Percentiles rank a stretch among this genome's conserved stretches.
Evolutionary conservation across 1,284 basidiomycete genomes (phyloP).

Genomic region (Gymnopus androsaceus): DNA sequence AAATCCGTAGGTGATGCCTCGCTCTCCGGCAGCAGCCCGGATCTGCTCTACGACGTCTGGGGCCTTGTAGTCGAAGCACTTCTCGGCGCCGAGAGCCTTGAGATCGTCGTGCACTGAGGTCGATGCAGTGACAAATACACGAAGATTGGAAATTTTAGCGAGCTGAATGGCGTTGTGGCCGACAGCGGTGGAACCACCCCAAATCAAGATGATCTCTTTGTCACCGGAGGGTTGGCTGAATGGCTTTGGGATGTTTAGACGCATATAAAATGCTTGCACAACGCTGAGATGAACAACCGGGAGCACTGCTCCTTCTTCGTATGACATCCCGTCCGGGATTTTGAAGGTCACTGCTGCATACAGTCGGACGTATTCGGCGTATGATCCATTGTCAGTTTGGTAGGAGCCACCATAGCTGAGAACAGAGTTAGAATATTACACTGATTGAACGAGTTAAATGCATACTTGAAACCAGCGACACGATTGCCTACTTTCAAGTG

Average conservation of each 20-base stretch:
- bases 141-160: conserved; percentile 37
- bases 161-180: conserved; percentile 44
- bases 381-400: conserved; percentile 29
- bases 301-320: too few species aligned
- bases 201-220: conserved; percentile 32
- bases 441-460: too few species aligned
- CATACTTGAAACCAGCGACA: too few species aligned
- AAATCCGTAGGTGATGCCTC: conserved; percentile 1
- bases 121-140: conserved; percentile 42
- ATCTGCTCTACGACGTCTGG: conserved; percentile 5
- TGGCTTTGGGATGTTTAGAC: conserved; percentile 27
- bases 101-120: conserved; percentile 10
- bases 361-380: conserved; percentile 32
- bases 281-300: not conserved
- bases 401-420: not conserved
- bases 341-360: not conserved
- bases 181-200: conserved; percentile 37
- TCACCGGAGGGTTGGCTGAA: conserved; percentile 11
- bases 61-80: conserved; percentile 35
- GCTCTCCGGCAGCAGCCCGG: conserved; percentile 4
- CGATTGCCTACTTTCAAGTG: too few species aligned
- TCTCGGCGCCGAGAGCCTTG: conserved; percentile 32
- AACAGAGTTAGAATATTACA: not conserved
- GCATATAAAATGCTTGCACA: too few species aligned
- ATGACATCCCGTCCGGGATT: not conserved